phyloP scores from a whole-genome alignment of 768 basidiomycete genomes.

The Dacryopinax spathularia region DNA sequence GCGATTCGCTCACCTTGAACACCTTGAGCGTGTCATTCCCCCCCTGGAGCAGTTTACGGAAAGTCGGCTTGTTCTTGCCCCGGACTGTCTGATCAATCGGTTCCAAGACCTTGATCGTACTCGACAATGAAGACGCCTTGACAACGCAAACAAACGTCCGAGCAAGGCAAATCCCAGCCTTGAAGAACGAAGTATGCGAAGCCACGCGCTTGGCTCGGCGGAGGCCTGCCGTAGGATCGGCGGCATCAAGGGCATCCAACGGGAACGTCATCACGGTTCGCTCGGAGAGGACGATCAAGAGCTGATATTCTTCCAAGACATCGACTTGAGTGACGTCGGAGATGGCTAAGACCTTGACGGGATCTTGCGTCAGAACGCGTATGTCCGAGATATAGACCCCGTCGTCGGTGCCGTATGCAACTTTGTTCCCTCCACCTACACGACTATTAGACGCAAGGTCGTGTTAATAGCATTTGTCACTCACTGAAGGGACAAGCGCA shows the following conservation, averaged over 20 bases:
- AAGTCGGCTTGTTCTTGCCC: conserved; percentile 74
- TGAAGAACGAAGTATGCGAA: conserved; percentile 95
- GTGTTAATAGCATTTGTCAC: conserved; percentile 24
- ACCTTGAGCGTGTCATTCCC: conserved; percentile 85
- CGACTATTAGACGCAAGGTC: not conserved
- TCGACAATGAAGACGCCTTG: conserved; percentile 86
- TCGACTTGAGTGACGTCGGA: conserved; percentile 90
- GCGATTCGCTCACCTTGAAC: conserved; percentile 53
- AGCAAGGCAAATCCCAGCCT: conserved; percentile 83
- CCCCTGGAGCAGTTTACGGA: conserved; percentile 85
- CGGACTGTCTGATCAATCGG: conserved; percentile 82
- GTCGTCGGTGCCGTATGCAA: conserved; percentile 95
- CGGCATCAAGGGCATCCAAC: conserved; percentile 76
- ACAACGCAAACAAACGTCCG: conserved; percentile 90
- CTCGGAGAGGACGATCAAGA: conserved; percentile 98
- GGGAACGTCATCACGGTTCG: conserved; percentile 94
- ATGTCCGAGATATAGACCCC: conserved; percentile 92
- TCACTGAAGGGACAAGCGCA: conserved; percentile 80
- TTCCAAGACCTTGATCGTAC: conserved; percentile 93
- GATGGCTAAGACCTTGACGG: conserved; percentile 76
- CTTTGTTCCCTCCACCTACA: conserved; percentile 64
- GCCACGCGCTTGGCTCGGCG: conserved; percentile 92
- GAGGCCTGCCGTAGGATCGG: conserved; percentile 78
- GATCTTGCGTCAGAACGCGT: conserved; percentile 35
- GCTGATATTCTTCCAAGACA: conserved; percentile 87